phyloP scores from a whole-genome alignment of 148 eudicot genomes.

The Euryodendron excelsum region DNA sequence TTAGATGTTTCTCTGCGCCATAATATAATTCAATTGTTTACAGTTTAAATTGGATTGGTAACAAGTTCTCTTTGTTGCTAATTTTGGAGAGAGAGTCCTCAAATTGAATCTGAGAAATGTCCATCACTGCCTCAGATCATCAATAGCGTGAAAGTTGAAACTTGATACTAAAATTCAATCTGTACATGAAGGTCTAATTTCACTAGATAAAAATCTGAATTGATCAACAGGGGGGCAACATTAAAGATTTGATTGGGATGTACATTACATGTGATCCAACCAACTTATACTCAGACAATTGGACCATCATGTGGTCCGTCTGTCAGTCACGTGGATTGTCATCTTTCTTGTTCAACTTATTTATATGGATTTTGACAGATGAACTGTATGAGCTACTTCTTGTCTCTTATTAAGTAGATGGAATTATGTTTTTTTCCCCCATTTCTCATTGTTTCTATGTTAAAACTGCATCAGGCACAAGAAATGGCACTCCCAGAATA shows the following conservation, averaged over 20 bases:
- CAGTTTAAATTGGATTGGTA: too few relatives aligned
- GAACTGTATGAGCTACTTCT: too few relatives aligned
- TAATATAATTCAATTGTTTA: too few relatives aligned
- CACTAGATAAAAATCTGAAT: too few relatives aligned
- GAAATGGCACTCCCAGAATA: not conserved
- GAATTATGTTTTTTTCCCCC: not conserved
- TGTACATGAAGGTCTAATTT: not conserved
- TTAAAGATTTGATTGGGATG: not conserved
- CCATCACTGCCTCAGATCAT: not conserved
- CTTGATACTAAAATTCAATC: not conserved
- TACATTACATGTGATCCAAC: not conserved
- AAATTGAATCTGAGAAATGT: not conserved
- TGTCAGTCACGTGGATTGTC: not conserved
- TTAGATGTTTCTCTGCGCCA: too few relatives aligned
- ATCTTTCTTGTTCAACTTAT: too few relatives aligned
- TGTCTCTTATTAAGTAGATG: too few relatives aligned
- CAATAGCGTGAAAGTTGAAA: not conserved
- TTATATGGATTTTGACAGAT: too few relatives aligned
- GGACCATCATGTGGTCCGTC: not conserved
- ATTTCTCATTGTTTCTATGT: not conserved
- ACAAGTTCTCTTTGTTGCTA: too few relatives aligned
- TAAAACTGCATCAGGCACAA: slow-evolving; percentile 13
- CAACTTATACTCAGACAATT: too few relatives aligned
- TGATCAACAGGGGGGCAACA: too few relatives aligned
- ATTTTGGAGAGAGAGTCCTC: too few relatives aligned